A percentile compares a stretch with the other conserved stretches of the same genome.
Conservation (phyloP, 208 protist genomes). For the Leishmania tropica region DNA sequence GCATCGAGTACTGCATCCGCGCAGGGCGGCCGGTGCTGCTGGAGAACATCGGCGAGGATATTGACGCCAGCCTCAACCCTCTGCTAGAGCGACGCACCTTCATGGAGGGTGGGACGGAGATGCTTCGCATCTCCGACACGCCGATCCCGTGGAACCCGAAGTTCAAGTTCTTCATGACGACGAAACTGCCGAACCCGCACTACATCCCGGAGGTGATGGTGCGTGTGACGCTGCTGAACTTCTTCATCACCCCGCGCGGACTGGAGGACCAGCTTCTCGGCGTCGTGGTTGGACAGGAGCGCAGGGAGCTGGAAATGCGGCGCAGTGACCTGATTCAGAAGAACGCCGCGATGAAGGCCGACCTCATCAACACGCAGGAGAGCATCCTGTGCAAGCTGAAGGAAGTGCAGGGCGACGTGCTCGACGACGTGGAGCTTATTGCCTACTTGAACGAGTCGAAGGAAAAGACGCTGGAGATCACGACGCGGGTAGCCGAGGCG, state of each 20-base stretch:
- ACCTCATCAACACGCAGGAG: conserved; percentile 96
- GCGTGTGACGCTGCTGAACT: conserved; percentile 99
- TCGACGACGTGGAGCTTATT: conserved; percentile 98
- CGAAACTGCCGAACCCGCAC: conserved; percentile 97
- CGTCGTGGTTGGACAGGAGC: conserved; percentile 97
- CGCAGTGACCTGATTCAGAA: conserved; percentile 95
- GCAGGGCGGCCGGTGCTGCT: conserved; percentile 95
- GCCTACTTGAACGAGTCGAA: conserved; percentile 96
- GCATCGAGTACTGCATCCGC: conserved; percentile 95
- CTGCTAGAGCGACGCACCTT: conserved; percentile 96
- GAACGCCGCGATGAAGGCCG: conserved; percentile 96
- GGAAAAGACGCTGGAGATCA: conserved; percentile 93
- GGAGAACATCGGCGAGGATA: conserved; percentile 95
- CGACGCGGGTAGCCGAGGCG: conserved; percentile 93
- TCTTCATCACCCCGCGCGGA: conserved; percentile 97
- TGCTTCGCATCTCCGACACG: conserved; percentile 98
- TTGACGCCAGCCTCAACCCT: conserved; percentile 97
- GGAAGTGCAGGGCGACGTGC: conserved; percentile 95
- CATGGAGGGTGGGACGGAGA: conserved; percentile 90
- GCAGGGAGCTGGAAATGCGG: conserved; percentile 96
- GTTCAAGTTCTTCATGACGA: conserved; percentile 99
- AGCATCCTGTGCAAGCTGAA: conserved; percentile 97
- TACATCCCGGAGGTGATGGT: conserved; percentile 97
- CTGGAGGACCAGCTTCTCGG: conserved; percentile 98
- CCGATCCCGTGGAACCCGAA: conserved; percentile 95